These are phyloP conservation scores for Talaromyces islandicus DNA, from an alignment of 2,329 filamentous ascomycete species.

Conservation along the genomic window DNA sequence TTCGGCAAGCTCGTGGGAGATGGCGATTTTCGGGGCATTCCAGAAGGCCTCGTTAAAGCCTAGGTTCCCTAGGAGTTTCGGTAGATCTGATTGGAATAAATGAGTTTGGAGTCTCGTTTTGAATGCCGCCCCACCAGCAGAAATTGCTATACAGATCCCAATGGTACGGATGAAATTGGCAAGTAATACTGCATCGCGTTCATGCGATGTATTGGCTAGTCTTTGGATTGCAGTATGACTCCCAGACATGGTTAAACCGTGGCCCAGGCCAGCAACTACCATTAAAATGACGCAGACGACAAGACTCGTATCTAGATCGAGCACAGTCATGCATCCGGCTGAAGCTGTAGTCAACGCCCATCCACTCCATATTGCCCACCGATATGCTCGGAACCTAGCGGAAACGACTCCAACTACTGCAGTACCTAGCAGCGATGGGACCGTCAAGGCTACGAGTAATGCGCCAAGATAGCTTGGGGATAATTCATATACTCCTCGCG, in stretches of 20 bases:
- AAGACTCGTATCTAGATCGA: background rate
- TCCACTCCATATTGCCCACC: conserved; percentile 8
- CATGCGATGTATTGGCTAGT: background rate
- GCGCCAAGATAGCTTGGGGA: background rate
- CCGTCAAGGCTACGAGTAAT: conserved; percentile 2
- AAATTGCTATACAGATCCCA: conserved; percentile 5
- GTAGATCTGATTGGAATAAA: background rate
- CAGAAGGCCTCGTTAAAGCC: background rate
- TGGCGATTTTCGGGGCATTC: background rate
- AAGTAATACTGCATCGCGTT: conserved; percentile 4
- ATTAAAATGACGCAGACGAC: background rate
- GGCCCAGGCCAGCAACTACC: conserved; percentile 4
- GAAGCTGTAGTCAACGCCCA: conserved; percentile 9
- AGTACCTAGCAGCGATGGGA: background rate
- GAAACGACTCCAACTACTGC: background rate
- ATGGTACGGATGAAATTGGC: conserved; percentile 7
- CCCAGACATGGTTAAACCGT: conserved; percentile 6
- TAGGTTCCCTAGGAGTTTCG: background rate
- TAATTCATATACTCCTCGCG: conserved; percentile 1
- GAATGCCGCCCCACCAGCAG: conserved; percentile 1
- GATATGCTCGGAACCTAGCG: conserved; percentile 1
- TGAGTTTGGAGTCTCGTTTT: background rate
- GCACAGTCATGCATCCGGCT: conserved; percentile 1
- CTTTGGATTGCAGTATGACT: conserved; percentile 3
- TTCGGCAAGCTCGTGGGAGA: background rate